phyloP scores from a whole-genome alignment of 2,329 filamentous ascomycete genomes.

The Arachnomyces sp. region DNA sequence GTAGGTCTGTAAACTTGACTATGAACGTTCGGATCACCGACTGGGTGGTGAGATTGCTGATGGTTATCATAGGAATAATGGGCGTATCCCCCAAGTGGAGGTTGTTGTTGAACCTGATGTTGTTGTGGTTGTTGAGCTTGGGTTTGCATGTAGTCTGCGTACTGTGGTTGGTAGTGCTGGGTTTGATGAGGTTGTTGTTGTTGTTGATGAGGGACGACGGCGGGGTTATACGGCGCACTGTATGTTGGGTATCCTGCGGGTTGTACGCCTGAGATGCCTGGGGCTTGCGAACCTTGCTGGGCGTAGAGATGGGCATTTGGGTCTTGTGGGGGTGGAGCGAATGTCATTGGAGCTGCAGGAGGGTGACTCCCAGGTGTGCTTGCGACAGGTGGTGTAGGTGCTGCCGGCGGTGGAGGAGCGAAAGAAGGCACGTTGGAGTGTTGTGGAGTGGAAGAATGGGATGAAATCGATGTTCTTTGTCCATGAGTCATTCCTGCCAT shows the following conservation, averaged over 20 bases:
- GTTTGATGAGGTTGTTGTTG: slow-evolving; percentile 10
- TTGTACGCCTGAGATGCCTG: slow-evolving; percentile 2
- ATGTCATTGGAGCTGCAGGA: slow-evolving; percentile 16
- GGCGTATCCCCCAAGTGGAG: slow-evolving; percentile 13
- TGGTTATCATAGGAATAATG: slow-evolving; percentile 18
- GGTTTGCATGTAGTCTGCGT: background rate
- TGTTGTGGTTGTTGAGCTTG: slow-evolving; percentile 14
- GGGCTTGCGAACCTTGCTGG: slow-evolving; percentile 19
- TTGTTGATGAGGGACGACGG: no score
- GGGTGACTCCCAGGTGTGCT: slow-evolving; percentile 5
- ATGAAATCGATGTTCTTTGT: slow-evolving; percentile 15
- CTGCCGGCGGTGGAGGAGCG: slow-evolving; percentile 14
- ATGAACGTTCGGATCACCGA: slow-evolving; percentile 32
- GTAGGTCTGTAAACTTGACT: slow-evolving; percentile 40
- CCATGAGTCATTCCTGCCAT: slow-evolving; percentile 25
- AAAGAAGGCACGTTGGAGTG: slow-evolving; percentile 23
- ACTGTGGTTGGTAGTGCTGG: slow-evolving; percentile 4
- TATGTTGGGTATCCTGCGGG: background rate
- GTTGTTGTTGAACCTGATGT: slow-evolving; percentile 2
- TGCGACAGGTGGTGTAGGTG: slow-evolving; percentile 10
- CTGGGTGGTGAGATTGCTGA: slow-evolving; percentile 13
- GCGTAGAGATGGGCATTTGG: slow-evolving; percentile 29
- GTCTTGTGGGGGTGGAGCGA: slow-evolving; percentile 25
- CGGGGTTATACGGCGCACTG: slow-evolving; percentile 1
- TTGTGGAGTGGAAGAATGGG: slow-evolving; percentile 18